phyloP scores from a whole-genome alignment of 495 filamentous ascomycete genomes.

The Jackrogersella multiformis region DNA sequence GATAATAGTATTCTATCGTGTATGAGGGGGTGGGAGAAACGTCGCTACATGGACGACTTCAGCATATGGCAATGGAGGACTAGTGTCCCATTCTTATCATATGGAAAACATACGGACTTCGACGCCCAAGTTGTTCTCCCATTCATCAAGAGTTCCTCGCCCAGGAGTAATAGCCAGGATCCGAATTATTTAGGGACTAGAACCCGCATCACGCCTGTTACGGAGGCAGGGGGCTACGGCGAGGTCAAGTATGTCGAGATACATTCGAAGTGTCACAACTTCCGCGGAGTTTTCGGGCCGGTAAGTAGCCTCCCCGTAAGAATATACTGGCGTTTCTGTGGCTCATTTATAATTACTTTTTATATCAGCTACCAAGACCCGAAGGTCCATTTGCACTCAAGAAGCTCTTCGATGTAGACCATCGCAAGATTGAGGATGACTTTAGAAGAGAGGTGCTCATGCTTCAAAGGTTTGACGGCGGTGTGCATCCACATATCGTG shows the following conservation, averaged over 20 bases:
- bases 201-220: not conserved
- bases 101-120: not conserved
- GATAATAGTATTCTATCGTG: not conserved
- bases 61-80: slow-evolving; percentile 13
- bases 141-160: not conserved
- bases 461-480: slow-evolving; percentile 36
- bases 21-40: not conserved
- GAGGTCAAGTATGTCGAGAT: slow-evolving; percentile 13
- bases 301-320: too few relatives aligned
- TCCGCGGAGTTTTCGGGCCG: not conserved
- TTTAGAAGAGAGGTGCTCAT: slow-evolving; percentile 27
- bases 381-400: slow-evolving; percentile 22
- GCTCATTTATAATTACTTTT: not conserved
- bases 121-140: not conserved
- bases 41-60: slow-evolving; percentile 1
- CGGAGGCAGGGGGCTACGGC: slow-evolving; percentile 7
- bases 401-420: not conserved
- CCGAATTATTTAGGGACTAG: not conserved
- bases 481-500: slow-evolving; percentile 34
- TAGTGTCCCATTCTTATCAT: slow-evolving; percentile 12
- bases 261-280: slow-evolving; percentile 11
- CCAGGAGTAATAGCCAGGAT: not conserved
- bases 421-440: not conserved
- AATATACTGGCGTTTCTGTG: not conserved
- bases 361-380: not conserved